Evolutionary conservation across 768 basidiomycete species (phyloP), one percentile per base, ranked within the genome.

Genomic region (Boletus rex-veris): DNA sequence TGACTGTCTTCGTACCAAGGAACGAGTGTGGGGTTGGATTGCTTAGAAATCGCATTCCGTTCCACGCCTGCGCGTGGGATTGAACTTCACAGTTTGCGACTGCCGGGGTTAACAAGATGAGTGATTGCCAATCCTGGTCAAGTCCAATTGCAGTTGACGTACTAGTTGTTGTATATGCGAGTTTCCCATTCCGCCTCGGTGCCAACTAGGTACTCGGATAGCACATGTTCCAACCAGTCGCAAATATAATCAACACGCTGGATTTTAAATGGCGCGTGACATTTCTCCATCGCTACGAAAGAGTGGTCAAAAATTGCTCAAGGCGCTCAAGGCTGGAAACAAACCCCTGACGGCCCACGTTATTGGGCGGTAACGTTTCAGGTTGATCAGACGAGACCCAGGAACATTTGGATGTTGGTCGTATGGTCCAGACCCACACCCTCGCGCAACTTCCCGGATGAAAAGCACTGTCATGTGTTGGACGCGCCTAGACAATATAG

Each of bases 271-370:
- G 73, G 74, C 6, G 74, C 63, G 30, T 79, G 75, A 24, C 75
- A 77, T 45, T 69, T 71, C 53, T 82, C 79, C 72, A 82, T 76
- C 4, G 65, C 80, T 80, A 53, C 30, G 21, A 52, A 43, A 18
- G 7, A n/a, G 42, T 21, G 15, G 31, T 64, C 21, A 59, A 11
- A 10, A 4, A 14, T 30, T 16, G 18, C 40, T 28, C 43, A 3
- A 16, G 9, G 9, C 26, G 37, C 15, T 24, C 33, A 41, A 40
- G 21, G 19, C 33, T 26, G n/a, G 45, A 46, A 45, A 66, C 60
- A 44, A 52, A 78, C 78, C 70, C 54, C 73, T 67, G 16, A 78
- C 73, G 11, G 74, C 77, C 61, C 74, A 75, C 7, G 68, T 63
- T 35, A 75, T 63, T 7, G 71, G 64, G 19, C 73, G 70, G 52